Evolutionary conservation across 2,329 filamentous ascomycete genomes (phyloP), one percentile per base, ranked within the genome.

Genomic region (Paracoccidioides lutzii): DNA sequence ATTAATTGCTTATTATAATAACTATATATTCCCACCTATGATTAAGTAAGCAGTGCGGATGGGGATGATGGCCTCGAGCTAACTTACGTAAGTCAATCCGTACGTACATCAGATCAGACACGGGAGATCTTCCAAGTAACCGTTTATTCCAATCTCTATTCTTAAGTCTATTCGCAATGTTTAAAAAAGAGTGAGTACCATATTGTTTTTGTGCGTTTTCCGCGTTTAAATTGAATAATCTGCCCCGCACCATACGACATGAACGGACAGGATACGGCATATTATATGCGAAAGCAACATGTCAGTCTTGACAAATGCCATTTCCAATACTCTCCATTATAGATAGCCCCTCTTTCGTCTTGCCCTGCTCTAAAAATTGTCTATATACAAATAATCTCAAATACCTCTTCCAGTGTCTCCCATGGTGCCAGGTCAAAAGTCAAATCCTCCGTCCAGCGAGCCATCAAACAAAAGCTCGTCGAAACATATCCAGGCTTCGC

Each of bases 381-480:
- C 14, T 22, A 38, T 15, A 38, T 28, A 5, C 8, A 49, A 42
- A 28, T 7, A 22, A 15, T 10, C 62, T 33, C 28, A 54, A 53
- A 33, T 37, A 28, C 32, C 57, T 52, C 15, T 40, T 22, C 43
- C 22, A 57, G 57, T 58, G 58, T 52, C 55, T 61, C 56, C 9
- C 15, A 30, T 49, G 45, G 55, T 48, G 62, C 59, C 60, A 50
- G 55, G 76, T 89, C 90, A 64, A 97, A 97, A 78, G 88, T 97
- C 73, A 98, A 97, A 76, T 96, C 91, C 61, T 95, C 90, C 30
- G 88, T 89, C 56, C 90, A 96, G 76, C 88, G 93, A 67, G 81
- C 78, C 61, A 84, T 98, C 65, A 88, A 93, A 64, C 79, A 84
- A 66, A 88, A 88, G 66, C 81, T 97, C 62, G 77, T 93, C 61